Evolutionary conservation across 225 moss, liverwort and hornwort species (phyloP).

Genomic region (Anthoceros angustus): DNA sequence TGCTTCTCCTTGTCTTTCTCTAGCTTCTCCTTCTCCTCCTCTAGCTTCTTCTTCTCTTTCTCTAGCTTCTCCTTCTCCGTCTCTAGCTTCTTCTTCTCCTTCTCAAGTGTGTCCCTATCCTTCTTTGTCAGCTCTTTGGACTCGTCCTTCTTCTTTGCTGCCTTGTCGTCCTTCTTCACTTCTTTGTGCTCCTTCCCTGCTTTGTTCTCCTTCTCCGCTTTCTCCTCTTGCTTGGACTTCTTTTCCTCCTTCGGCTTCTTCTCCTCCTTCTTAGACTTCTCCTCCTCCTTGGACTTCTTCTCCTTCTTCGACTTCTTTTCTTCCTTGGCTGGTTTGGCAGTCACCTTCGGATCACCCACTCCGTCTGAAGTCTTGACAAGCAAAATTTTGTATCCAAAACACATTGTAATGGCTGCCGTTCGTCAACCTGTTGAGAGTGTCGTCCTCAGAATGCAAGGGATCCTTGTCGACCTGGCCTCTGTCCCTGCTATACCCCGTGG

Average conservation of each 20-base stretch:
- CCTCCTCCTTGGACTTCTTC: neutral
- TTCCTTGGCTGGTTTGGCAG: neutral
- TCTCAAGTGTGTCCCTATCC: neutral
- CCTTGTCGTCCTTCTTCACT: neutral
- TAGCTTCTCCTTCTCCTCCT: neutral
- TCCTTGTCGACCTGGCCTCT: too few relatives aligned
- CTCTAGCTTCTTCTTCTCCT: neutral
- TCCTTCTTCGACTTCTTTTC: neutral
- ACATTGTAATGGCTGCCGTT: neutral
- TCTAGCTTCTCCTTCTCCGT: neutral
- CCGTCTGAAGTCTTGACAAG: neutral
- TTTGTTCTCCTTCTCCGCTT: neutral
- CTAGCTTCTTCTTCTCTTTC: too few relatives aligned
- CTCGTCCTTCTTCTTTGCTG: neutral
- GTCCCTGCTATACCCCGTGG: too few relatives aligned
- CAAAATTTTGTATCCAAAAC: neutral
- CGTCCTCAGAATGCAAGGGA: too few relatives aligned
- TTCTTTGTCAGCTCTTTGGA: too few relatives aligned
- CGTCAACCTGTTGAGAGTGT: too few relatives aligned
- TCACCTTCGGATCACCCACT: neutral
- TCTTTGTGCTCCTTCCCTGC: neutral
- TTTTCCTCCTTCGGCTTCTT: neutral
- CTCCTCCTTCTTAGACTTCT: neutral
- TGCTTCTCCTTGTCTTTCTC: too few relatives aligned
- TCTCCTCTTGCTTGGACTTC: neutral